A percentile compares a stretch with the other conserved stretches of the same genome.
Evolutionary conservation across 2,329 filamentous ascomycete species (phyloP).

Genomic region (Colletotrichum siamense): DNA sequence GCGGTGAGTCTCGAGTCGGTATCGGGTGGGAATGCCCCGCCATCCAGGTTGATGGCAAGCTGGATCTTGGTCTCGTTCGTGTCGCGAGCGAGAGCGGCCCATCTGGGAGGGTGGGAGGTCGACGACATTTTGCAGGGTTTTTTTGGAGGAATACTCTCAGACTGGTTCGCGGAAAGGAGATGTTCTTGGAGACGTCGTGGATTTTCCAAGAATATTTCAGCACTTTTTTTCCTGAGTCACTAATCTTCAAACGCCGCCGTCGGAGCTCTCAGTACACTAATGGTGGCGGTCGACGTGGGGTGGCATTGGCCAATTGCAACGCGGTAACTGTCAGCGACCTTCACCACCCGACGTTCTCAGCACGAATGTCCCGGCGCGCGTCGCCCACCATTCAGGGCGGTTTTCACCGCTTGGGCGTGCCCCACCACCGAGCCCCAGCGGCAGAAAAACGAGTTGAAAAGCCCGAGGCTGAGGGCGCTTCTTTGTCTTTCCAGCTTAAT

Average conservation of each 20-base stretch:
- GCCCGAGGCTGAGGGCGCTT: slow-evolving; percentile 6
- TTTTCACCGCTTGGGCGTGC: slow-evolving; percentile 12
- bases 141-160: not conserved
- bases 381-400: not conserved
- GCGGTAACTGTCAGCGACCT: not conserved
- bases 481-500: slow-evolving; percentile 12
- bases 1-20: slow-evolving; percentile 62
- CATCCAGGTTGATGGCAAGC: slow-evolving; percentile 90
- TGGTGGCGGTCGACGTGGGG: not conserved
- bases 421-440: not conserved
- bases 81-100: slow-evolving; percentile 81
- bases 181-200: not conserved
- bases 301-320: slow-evolving; percentile 20
- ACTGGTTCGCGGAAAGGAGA: not conserved
- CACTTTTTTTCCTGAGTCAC: slow-evolving; percentile 5
- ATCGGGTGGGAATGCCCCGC: slow-evolving; percentile 75
- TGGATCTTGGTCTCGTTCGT: slow-evolving; percentile 99
- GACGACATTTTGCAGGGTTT: slow-evolving; percentile 7
- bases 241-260: slow-evolving; percentile 2
- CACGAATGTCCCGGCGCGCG: not conserved
- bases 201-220: not conserved
- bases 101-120: slow-evolving; percentile 53
- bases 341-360: not conserved
- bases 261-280: slow-evolving; percentile 4
- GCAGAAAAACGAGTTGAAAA: slow-evolving; percentile 21